Percentiles rank a stretch among this genome's conserved stretches.
These are phyloP conservation scores for Leccinum solheimii DNA, from an alignment of 1,284 basidiomycete species.

Conservation along the genomic window DNA sequence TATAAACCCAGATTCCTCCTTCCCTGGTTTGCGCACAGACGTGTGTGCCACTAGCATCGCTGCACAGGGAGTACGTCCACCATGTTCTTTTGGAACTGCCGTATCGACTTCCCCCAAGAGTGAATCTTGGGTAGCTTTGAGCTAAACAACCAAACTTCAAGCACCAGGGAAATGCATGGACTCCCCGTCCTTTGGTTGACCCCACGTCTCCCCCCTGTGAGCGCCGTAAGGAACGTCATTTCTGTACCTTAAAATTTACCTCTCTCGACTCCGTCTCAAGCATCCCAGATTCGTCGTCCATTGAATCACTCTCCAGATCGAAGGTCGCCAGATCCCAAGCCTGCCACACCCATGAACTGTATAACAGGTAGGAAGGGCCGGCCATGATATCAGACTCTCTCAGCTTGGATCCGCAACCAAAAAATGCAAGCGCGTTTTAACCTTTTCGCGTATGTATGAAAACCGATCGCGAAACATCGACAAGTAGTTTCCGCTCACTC, in stretches of 20 bases:
- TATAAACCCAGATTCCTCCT: neutral
- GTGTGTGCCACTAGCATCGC: neutral
- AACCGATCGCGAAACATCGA: constrained; percentile 1
- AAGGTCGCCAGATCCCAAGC: constrained; percentile 10
- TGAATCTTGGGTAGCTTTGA: neutral
- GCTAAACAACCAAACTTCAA: neutral
- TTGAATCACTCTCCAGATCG: neutral
- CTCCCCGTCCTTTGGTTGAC: neutral
- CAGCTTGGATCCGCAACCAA: neutral
- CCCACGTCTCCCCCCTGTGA: neutral
- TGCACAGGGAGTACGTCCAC: neutral
- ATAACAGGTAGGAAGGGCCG: neutral
- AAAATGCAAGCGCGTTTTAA: constrained; percentile 7
- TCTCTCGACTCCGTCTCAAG: constrained; percentile 8
- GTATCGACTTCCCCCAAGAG: constrained; percentile 3
- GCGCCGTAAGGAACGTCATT: constrained; percentile 9
- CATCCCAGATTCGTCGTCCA: constrained; percentile 9
- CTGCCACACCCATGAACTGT: constrained; percentile 1
- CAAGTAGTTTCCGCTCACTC: neutral
- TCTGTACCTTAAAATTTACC: constrained; percentile 4
- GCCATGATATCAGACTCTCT: neutral
- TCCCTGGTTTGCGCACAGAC: neutral
- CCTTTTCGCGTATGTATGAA: constrained; percentile 6
- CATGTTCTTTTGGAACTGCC: neutral
- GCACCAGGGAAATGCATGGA: neutral